Conservation (phyloP, 2,329 filamentous ascomycete species). For the Aureobasidium sp. region DNA sequence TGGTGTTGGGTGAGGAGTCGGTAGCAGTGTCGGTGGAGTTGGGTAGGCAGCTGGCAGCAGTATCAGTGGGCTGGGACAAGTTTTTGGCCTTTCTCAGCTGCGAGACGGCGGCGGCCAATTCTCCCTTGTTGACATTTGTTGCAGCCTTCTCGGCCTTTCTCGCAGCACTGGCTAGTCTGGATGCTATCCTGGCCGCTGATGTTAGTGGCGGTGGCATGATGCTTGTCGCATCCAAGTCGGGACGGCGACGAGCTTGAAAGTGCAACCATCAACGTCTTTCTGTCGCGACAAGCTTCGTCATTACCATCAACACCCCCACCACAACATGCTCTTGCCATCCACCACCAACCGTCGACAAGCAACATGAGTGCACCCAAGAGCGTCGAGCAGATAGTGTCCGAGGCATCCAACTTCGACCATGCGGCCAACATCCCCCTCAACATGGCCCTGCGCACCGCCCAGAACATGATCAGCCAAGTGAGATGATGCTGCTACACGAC, state of each 20-base stretch:
- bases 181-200: neutral
- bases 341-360: neutral
- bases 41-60: too few species aligned
- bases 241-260: neutral
- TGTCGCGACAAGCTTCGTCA: neutral
- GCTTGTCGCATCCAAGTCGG: neutral
- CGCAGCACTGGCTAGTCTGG: neutral
- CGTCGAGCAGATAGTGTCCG: constrained; percentile 65
- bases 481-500: constrained; percentile 15
- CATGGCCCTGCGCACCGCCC: constrained; percentile 73
- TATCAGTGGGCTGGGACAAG: neutral
- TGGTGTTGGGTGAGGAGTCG: too few species aligned
- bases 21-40: too few species aligned
- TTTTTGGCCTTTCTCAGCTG: neutral
- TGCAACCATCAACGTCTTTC: constrained; percentile 3
- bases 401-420: constrained; percentile 74
- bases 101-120: neutral
- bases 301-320: neutral
- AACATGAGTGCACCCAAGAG: constrained; percentile 48
- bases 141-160: neutral
- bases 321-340: neutral
- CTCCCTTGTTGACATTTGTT: neutral
- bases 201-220: neutral
- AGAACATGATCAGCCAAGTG: constrained; percentile 74
- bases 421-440: constrained; percentile 66